phyloP scores from a whole-genome alignment of 2,329 filamentous ascomycete species.

The Trichothecium roseum region DNA sequence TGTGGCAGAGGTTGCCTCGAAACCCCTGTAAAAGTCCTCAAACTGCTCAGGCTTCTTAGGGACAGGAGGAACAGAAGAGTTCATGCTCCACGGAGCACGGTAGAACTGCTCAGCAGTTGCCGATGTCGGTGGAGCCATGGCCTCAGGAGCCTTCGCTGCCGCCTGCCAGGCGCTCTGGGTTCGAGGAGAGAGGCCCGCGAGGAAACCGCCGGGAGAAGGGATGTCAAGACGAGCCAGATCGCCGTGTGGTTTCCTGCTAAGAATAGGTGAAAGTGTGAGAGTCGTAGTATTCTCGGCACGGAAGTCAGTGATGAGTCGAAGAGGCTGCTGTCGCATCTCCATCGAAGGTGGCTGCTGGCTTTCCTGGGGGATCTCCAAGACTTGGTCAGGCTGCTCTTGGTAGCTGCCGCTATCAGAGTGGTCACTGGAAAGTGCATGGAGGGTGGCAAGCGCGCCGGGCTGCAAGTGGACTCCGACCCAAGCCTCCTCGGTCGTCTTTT shows the following conservation, averaged over 20 bases:
- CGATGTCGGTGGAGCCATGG: constrained; percentile 60
- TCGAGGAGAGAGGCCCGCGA: constrained; percentile 68
- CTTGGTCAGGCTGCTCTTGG: constrained; percentile 31
- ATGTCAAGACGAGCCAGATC: constrained; percentile 77
- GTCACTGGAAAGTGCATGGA: constrained; percentile 58
- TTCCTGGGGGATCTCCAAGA: constrained; percentile 33
- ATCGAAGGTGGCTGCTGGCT: constrained; percentile 9
- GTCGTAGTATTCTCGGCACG: constrained; percentile 11
- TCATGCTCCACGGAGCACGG: constrained; percentile 62
- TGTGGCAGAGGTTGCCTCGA: constrained; percentile 30
- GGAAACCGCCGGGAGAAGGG: constrained; percentile 86
- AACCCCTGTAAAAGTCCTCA: constrained; percentile 27
- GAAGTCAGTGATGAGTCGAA: constrained; percentile 36
- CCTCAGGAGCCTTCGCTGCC: constrained; percentile 40
- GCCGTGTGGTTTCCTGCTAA: constrained; percentile 46
- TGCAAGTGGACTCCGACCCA: constrained; percentile 72
- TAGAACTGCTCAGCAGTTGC: constrained; percentile 92
- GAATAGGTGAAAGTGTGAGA: constrained; percentile 17
- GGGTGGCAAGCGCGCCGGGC: constrained; percentile 67
- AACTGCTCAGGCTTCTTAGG: constrained; percentile 24
- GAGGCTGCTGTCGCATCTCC: constrained; percentile 42
- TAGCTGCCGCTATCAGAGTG: constrained; percentile 59
- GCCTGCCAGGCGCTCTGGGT: constrained; percentile 76
- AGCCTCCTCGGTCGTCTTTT: constrained; percentile 43
- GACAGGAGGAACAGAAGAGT: constrained; percentile 24